Evolutionary conservation across 768 basidiomycete species (phyloP).

Genomic region (Kwoniella dendrophila): DNA sequence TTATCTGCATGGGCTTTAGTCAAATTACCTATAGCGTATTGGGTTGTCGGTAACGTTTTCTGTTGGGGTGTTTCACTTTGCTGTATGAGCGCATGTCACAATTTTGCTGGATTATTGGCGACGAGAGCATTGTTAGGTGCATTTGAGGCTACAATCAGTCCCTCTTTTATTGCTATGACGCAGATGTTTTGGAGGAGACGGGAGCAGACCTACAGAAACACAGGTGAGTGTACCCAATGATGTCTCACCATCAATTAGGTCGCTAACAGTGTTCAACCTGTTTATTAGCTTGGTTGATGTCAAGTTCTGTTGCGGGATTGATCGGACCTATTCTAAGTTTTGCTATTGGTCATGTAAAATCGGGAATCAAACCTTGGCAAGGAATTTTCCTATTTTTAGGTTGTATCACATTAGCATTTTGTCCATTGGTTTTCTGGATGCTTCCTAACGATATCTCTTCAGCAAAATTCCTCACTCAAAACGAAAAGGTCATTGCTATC

Average conservation of each 20-base stretch:
- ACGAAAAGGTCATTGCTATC: constrained; percentile 33
- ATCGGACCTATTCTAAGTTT: constrained; percentile 27
- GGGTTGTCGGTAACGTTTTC: constrained; percentile 14
- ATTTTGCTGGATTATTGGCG: constrained; percentile 24
- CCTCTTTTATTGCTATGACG: constrained; percentile 24
- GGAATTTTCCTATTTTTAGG: constrained; percentile 41
- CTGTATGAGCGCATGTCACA: constrained; percentile 26
- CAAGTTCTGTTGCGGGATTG: constrained; percentile 17
- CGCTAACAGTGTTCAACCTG: too few species aligned
- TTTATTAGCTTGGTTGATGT: constrained; percentile 11
- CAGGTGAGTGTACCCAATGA: constrained; percentile 2
- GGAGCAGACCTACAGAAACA: constrained; percentile 22
- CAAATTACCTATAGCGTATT: constrained; percentile 19
- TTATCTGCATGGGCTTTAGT: constrained; percentile 29
- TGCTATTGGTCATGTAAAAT: constrained; percentile 40
- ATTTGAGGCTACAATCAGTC: constrained; percentile 30
- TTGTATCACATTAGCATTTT: constrained; percentile 31
- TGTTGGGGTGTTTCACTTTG: constrained; percentile 20
- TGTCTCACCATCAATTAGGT: background rate
- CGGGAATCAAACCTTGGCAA: constrained; percentile 32
- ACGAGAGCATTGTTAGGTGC: constrained; percentile 30
- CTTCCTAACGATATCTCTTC: constrained; percentile 29
- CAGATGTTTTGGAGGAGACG: constrained; percentile 20
- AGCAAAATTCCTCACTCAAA: constrained; percentile 30
- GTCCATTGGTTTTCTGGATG: constrained; percentile 29